A percentile compares a stretch with the other conserved stretches of the same genome.
phyloP scores from a whole-genome alignment of 169 alveolate genomes.

The Plasmodium knowlesi region DNA sequence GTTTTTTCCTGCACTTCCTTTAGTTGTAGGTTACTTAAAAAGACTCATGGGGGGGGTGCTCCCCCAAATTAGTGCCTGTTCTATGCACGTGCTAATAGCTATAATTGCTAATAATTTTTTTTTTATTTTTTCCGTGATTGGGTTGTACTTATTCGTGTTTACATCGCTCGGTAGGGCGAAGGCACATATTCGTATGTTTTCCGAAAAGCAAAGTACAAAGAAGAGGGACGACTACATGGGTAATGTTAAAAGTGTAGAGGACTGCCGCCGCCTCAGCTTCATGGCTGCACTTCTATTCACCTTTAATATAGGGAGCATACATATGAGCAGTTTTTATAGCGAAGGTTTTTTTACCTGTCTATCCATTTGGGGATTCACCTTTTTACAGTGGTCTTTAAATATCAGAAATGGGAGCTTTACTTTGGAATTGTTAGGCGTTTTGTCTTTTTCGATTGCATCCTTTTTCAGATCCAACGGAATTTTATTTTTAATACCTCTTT shows the following conservation, averaged over 20 bases:
- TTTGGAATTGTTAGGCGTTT: conserved; percentile 42
- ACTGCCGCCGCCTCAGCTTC: conserved; percentile 17
- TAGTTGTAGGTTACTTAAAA: conserved; percentile 27
- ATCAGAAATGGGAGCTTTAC: not conserved
- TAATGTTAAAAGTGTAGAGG: not conserved
- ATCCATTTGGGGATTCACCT: conserved; percentile 74
- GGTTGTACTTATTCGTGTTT: conserved; percentile 29
- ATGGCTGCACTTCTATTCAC: conserved; percentile 23
- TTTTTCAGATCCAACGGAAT: conserved; percentile 81
- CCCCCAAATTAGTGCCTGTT: not conserved
- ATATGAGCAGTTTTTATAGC: conserved; percentile 54
- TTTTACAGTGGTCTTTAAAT: conserved; percentile 42
- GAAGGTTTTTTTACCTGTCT: conserved; percentile 72
- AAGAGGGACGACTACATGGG: not conserved
- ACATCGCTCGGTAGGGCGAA: not conserved
- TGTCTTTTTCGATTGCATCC: conserved; percentile 38
- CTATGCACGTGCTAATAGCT: conserved; percentile 13
- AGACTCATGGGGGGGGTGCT: not conserved
- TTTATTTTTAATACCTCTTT: conserved; percentile 80
- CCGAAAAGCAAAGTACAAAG: not conserved
- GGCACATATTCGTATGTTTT: not conserved
- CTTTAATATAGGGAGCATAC: conserved; percentile 44
- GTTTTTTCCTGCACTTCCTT: conserved; percentile 84
- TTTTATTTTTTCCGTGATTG: conserved; percentile 22
- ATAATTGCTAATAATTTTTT: conserved; percentile 31